Base-by-base conservation (phyloP, 345 rosid genomes). In the Melaleuca quinquenervia region DNA sequence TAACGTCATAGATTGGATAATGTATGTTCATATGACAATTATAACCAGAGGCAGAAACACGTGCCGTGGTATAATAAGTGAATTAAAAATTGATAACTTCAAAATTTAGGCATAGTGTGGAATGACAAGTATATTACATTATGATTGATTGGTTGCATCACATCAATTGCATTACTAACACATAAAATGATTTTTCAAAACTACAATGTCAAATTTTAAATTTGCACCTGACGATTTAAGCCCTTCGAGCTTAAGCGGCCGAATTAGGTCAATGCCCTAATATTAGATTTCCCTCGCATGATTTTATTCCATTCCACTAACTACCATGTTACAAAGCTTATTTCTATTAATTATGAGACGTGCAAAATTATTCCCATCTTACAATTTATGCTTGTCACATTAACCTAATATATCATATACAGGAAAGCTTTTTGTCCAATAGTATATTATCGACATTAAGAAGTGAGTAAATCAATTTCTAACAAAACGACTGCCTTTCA, bases 21-120 rank as follows among this genome's bases (percentile, higher is more conserved):
- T 8, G 11, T 8, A 16, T 5, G 32, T 36, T 16, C 11, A 16
- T 29, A 64, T 15, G 13, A 5, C 22, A 9, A 9, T 64, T 60
- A 13, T 15, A 7, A 21, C 41, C 1, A 16, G 3, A 5, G 75
- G 75, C 75, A 62, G 16, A 62, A 5, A 7, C 41, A 0, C 32
- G 2, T 64, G 76, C 22, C 45, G 3, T 16, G 45, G 20, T 16
- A 5, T 16, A 4, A 29, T 0, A 64, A 64, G 20, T 0, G 6
- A 15, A 7, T 64, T 64, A 64, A 16, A 64, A 2, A 11, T 64
- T 16, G 0, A 6, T 1, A 64, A 64, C 16, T 16, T 1, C 6
- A 0, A 64, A 64, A 29, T 64, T 20, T 16, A 3, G 15, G 0
- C 0, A 2, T 16, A 1, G 0, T 1, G 0, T 7, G 15, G 5